A percentile compares a stretch with the other conserved stretches of the same genome.
Evolutionary conservation across 2,329 filamentous ascomycete species (phyloP).

Genomic region (Metarhizium album): DNA sequence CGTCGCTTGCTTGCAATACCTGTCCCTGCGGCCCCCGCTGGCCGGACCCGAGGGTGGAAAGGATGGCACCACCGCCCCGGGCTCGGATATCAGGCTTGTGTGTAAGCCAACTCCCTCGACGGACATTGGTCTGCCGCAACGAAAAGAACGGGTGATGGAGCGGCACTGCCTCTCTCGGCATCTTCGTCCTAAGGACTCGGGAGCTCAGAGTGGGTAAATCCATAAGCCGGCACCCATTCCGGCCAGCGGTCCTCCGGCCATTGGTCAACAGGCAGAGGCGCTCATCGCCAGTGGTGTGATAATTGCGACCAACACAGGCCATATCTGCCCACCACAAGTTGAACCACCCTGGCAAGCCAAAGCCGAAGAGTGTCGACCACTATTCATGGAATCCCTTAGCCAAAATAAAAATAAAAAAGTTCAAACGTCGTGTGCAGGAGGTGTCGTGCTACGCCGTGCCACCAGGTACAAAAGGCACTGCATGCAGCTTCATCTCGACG

Average conservation of each 20-base stretch:
- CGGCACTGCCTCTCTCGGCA: too few species aligned
- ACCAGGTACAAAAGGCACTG: not conserved
- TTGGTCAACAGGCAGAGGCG: not conserved
- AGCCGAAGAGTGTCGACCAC: not conserved
- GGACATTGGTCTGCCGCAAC: not conserved
- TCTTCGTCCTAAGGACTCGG: too few species aligned
- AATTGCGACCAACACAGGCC: not conserved
- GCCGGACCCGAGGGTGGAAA: not conserved
- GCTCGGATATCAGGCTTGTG: not conserved
- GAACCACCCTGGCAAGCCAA: not conserved
- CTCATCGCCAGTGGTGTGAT: constrained; percentile 4
- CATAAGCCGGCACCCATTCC: not conserved
- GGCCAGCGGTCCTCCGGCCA: not conserved
- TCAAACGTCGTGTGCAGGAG: not conserved
- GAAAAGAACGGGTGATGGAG: not conserved
- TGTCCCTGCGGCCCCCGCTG: too few species aligned
- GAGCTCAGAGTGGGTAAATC: too few species aligned
- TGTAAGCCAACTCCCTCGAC: not conserved
- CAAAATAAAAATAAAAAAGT: too few species aligned
- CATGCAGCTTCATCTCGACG: not conserved
- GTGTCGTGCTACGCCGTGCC: not conserved
- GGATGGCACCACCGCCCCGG: not conserved
- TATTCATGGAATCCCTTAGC: too few species aligned
- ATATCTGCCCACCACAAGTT: constrained; percentile 4
- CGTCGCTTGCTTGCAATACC: too few species aligned